Evolutionary conservation across 2,329 filamentous ascomycete species (phyloP).

Genomic region (Beauveria scarabaeidicola): DNA sequence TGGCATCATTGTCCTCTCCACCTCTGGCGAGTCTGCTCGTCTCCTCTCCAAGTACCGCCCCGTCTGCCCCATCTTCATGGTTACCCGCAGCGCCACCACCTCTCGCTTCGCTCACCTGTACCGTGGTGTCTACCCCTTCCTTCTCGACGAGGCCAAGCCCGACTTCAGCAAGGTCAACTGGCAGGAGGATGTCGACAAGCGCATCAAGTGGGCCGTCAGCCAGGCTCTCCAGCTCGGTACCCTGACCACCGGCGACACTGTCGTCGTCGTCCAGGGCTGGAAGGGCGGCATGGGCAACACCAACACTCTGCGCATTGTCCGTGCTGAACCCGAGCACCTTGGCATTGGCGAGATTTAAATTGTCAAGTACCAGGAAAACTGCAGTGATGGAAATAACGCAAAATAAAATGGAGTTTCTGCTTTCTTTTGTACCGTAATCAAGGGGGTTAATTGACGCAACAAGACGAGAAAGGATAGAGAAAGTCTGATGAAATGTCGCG

Average conservation of each 20-base stretch:
- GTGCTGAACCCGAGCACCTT: conserved; percentile 50
- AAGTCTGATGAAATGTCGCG: neutral
- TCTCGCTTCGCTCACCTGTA: conserved; percentile 91
- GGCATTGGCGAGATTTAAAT: conserved; percentile 39
- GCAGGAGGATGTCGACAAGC: conserved; percentile 97
- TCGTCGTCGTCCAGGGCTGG: conserved; percentile 85
- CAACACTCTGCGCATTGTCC: conserved; percentile 65
- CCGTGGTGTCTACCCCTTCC: conserved; percentile 96
- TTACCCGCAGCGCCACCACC: conserved; percentile 77
- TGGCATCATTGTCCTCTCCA: conserved; percentile 92
- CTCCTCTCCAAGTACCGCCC: conserved; percentile 97
- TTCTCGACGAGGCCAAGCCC: conserved; percentile 86
- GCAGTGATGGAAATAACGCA: neutral
- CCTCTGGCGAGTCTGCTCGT: conserved; percentile 88
- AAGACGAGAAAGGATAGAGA: neutral
- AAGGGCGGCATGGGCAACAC: conserved; percentile 88
- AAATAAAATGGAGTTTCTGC: conserved; percentile 2
- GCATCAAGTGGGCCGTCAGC: conserved; percentile 93
- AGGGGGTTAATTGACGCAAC: neutral
- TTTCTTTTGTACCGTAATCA: conserved; percentile 9
- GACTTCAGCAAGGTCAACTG: conserved; percentile 89
- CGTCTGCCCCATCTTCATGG: conserved; percentile 99
- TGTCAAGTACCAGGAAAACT: no score
- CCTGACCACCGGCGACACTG: conserved; percentile 61
- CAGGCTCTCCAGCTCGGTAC: conserved; percentile 78